Conservation (phyloP, 2,329 filamentous ascomycete species). For the Paracamarosporium sp. region DNA sequence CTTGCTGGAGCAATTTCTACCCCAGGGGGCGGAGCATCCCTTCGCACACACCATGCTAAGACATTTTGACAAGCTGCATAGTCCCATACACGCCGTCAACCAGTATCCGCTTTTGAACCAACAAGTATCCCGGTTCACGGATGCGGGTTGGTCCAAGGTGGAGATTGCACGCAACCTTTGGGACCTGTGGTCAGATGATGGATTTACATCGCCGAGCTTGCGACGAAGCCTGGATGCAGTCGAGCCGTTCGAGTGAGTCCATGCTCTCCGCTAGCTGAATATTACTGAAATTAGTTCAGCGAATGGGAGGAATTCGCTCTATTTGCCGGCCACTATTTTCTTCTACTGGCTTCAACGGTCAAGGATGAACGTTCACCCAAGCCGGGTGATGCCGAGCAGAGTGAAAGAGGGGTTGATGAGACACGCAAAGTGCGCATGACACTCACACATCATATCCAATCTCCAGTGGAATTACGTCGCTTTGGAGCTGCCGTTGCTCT, state of each 20-base stretch:
- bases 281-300: slow-evolving; percentile 10
- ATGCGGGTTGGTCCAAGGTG: slow-evolving; percentile 71
- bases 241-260: slow-evolving; percentile 76
- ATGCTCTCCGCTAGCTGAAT: not conserved
- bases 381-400: slow-evolving; percentile 9
- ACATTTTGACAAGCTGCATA: slow-evolving; percentile 82
- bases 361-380: slow-evolving; percentile 17
- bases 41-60: slow-evolving; percentile 86
- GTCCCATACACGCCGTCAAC: slow-evolving; percentile 76
- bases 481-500: slow-evolving; percentile 49
- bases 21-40: slow-evolving; percentile 77
- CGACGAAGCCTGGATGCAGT: slow-evolving; percentile 69
- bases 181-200: slow-evolving; percentile 77
- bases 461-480: slow-evolving; percentile 39
- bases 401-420: slow-evolving; percentile 2
- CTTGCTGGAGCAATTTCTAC: slow-evolving; percentile 84
- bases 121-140: slow-evolving; percentile 72
- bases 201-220: slow-evolving; percentile 68
- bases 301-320: slow-evolving; percentile 95
- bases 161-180: slow-evolving; percentile 72
- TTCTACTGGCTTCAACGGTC: slow-evolving; percentile 69
- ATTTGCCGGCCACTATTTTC: slow-evolving; percentile 83
- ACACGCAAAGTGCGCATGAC: slow-evolving; percentile 3
- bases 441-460: slow-evolving; percentile 21
- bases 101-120: slow-evolving; percentile 70